Base-by-base conservation (phyloP, 148 eudicot genomes). In the Rhododendron kiyosumense region DNA sequence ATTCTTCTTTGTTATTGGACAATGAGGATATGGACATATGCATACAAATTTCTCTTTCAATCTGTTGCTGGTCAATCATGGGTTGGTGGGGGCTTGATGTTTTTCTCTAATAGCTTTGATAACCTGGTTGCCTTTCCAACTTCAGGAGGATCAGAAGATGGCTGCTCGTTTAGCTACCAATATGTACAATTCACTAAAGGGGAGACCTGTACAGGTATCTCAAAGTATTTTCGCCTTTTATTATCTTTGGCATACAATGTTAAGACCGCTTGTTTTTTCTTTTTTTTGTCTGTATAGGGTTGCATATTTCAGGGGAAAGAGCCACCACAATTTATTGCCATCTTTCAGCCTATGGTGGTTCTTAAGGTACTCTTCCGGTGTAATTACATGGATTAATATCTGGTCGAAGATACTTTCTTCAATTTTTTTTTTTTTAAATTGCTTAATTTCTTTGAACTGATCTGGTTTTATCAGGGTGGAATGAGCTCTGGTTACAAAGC, bases 301-400 rank as follows among this genome's bases (percentile, higher is more conserved):
- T 93, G 94, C 82, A 86, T 97, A 63, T 94, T 48, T 85, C 96
- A 97, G 93, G 99, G 96, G 54, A 97, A 94, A 89, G 99, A 97
- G 85, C 99, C 99, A 38, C 98, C 99, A 57, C 99, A 97, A 65
- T 97, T 97, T 82, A 85, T 97, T 86, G 96, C 99, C 48, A 88
- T 94, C 81, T 94, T 97, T 88, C 96, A 95, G 90, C 99, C 98
- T 84, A 95, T 97, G 98, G 93, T 97, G 81, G 90, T 97, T 84
- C 93, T 97, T 48, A 97, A 95, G 99, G 99, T 97, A 91, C 59
- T 86, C 57, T 82, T 82, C 45, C 79, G 28, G 65, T 87, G 54
- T 83, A 32, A 43, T 2, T 17, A 26, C 41, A 75, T 57, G 77
- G 9, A n/a, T 36, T 5, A 43, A 67, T 32, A 36, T 74, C 52